Evolutionary conservation across 106 monocot species (phyloP).

Genomic region (Cymbidium sinense): DNA sequence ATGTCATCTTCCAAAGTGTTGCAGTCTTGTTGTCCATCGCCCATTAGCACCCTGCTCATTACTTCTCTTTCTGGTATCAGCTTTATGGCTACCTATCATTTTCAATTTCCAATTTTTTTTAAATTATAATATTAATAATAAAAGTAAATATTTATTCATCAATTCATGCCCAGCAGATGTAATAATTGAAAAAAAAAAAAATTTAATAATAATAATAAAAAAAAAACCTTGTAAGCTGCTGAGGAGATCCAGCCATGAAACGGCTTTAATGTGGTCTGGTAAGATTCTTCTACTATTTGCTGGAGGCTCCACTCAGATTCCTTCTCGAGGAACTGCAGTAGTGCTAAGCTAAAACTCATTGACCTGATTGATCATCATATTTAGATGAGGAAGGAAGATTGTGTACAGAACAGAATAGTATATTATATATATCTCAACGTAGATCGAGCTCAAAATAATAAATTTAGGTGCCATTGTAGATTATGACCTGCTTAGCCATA

Average conservation of each 20-base stretch:
- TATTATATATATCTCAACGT: no score
- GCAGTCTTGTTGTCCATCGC: slow-evolving; percentile 43
- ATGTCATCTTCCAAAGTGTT: slow-evolving; percentile 38
- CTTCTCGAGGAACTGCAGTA: slow-evolving; percentile 43
- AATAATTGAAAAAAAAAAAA: not conserved
- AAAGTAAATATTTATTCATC: not conserved
- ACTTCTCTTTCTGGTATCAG: slow-evolving; percentile 62
- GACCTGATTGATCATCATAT: slow-evolving; percentile 31
- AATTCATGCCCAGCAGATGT: not conserved
- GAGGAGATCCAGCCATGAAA: slow-evolving; percentile 94
- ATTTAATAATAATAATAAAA: no score
- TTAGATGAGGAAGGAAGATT: no score
- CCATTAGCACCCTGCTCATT: slow-evolving; percentile 42
- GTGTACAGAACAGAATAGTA: no score
- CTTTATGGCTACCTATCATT: slow-evolving; percentile 58
- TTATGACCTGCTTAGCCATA: slow-evolving; percentile 77
- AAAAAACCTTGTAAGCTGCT: slow-evolving; percentile 64
- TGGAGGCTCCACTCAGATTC: slow-evolving; percentile 36
- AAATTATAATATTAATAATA: not conserved
- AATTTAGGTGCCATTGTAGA: no score
- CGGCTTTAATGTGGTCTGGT: slow-evolving; percentile 58
- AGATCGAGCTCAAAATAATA: no score
- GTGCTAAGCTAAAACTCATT: slow-evolving; percentile 43
- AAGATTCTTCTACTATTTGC: slow-evolving; percentile 77
- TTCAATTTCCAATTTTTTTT: no score